Evolutionary conservation across 1,284 basidiomycete genomes (phyloP), one percentile per base, ranked within the genome.

Genomic region (Prillingera fragicola): DNA sequence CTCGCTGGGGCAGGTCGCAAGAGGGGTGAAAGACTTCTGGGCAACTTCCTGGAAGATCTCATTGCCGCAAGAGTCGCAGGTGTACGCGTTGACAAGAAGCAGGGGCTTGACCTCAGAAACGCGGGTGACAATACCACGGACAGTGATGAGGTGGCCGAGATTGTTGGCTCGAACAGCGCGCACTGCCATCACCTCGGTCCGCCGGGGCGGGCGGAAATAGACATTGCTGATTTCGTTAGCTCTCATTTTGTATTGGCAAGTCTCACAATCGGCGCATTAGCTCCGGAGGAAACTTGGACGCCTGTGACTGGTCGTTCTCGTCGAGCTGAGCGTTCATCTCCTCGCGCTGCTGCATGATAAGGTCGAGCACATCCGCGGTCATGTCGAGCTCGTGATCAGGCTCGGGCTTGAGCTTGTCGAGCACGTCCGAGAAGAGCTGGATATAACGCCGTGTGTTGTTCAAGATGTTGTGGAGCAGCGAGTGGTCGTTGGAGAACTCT

Each of bases 21-120:
- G 81, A 0, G 95, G 95, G 1, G 84, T 82, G 69, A 96, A 96
- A 23, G 87, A 83, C 65, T 92, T 89, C 61, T 83, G 83, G n/a
- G 84, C 84, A 48, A 98, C 90, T 62, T 98, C 91, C 70, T 98
- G 91, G 77, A 99, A 99, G 27, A 94, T 94, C 70, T 99, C 95
- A 38, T 88, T 88, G 36, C 95, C 95, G 67, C 95, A 99, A 40
- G 88, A 83, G 68, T 98, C 95, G 74, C 95, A 99, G 0, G 95
- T 95, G 71, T 97, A 98, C 23, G 94, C 95, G 71, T 96, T 96
- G 65, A 98, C 92, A 57, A 89, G 84, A 12, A 99, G 80, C 25
- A 96, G 82, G 8, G 95, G 95, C 66, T 98, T 98, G 66, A 99
- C 95, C 76, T 98, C 95, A 8, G 90, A 95, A 3, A 98, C 91